Conservation (phyloP, 2,329 filamentous ascomycete species). For the Aspergillus ibericus region DNA sequence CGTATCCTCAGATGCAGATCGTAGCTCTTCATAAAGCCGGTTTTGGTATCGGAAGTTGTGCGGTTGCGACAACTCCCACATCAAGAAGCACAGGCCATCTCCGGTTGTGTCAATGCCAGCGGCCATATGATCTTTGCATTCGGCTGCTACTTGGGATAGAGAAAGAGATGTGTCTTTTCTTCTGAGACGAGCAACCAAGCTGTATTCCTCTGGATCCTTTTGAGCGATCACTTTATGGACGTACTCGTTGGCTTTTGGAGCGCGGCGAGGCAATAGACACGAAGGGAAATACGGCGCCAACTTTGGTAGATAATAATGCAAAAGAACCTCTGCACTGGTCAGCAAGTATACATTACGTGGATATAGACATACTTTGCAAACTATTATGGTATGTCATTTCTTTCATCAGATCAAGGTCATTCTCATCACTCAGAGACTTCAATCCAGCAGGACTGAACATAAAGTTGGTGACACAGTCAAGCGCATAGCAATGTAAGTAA, state of each 20-base stretch:
- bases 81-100: slow-evolving; percentile 67
- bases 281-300: slow-evolving; percentile 50
- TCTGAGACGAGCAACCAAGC: slow-evolving; percentile 60
- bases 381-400: slow-evolving; percentile 68
- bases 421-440: slow-evolving; percentile 55
- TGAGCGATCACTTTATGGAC: slow-evolving; percentile 55
- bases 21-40: slow-evolving; percentile 55
- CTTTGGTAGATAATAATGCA: slow-evolving; percentile 58
- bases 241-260: slow-evolving; percentile 60
- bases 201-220: slow-evolving; percentile 53
- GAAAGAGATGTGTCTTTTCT: slow-evolving; percentile 53
- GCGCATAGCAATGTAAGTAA: slow-evolving; percentile 65
- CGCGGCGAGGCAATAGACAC: slow-evolving; percentile 56
- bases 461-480: slow-evolving; percentile 68
- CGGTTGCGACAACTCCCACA: slow-evolving; percentile 69
- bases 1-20: slow-evolving; percentile 36
- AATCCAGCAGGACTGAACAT: slow-evolving; percentile 68
- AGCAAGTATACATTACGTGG: background rate
- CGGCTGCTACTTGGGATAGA: slow-evolving; percentile 60
- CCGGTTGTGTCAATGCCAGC: slow-evolving; percentile 72
- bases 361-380: slow-evolving; percentile 57
- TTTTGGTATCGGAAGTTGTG: slow-evolving; percentile 54
- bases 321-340: slow-evolving; percentile 54
- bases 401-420: slow-evolving; percentile 67
- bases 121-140: slow-evolving; percentile 70